These are phyloP conservation scores for Raddia guianensis DNA, from an alignment of 176 grass and related monocot genomes.

Conservation along the genomic window DNA sequence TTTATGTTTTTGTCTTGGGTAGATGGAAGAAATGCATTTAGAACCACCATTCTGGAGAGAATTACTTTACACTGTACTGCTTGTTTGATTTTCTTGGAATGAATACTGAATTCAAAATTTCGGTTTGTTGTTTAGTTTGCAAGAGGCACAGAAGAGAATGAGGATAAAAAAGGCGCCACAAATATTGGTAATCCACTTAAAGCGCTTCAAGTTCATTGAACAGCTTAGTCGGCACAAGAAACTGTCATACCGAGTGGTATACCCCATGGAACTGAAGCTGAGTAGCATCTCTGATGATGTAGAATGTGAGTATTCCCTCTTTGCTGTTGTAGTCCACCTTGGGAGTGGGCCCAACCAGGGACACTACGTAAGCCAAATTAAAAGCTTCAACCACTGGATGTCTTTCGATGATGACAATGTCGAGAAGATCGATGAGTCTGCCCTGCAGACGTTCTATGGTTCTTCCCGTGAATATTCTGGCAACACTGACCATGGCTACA, in stretches of 20 bases:
- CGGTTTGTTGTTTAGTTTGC: conserved; percentile 57
- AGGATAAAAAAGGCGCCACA: conserved; percentile 85
- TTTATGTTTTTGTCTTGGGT: conserved; percentile 5
- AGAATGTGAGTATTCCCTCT: conserved; percentile 80
- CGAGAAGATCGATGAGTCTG: conserved; percentile 76
- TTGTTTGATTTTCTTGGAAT: conserved; percentile 27
- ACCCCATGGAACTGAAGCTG: conserved; percentile 92
- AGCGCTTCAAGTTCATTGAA: conserved; percentile 90
- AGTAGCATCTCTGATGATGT: conserved; percentile 55
- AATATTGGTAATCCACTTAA: conserved; percentile 88
- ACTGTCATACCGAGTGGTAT: conserved; percentile 80
- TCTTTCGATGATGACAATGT: conserved; percentile 90
- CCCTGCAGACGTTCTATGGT: conserved; percentile 73
- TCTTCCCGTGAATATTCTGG: conserved; percentile 76
- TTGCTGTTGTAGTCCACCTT: conserved; percentile 88
- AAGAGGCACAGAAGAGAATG: conserved; percentile 94
- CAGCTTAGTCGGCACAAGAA: conserved; percentile 87
- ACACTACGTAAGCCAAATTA: conserved; percentile 89
- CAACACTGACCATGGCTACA: conserved; percentile 93
- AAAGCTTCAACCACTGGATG: conserved; percentile 82
- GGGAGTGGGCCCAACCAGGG: conserved; percentile 90
- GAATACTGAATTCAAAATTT: conserved; percentile 11
- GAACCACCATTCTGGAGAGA: conserved; percentile 18
- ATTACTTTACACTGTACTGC: neutral
- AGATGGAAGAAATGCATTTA: neutral